Evolutionary conservation across 768 basidiomycete species (phyloP), one percentile per base, ranked within the genome.

Genomic region (Tylopilus rubrobrunneus): DNA sequence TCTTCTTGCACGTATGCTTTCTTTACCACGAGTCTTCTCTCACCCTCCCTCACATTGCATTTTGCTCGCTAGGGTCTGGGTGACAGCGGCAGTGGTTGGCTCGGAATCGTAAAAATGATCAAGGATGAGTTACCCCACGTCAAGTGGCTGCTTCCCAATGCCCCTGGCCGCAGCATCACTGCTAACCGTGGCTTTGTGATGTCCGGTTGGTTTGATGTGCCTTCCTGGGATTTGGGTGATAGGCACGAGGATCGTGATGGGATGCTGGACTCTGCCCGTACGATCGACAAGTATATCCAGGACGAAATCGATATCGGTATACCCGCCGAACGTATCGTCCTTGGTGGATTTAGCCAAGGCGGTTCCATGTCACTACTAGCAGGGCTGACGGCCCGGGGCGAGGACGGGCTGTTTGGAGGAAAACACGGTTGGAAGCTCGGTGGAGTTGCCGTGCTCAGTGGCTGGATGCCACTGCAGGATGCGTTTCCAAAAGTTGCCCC

Each of bases 261-360:
- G 17, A 88, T 97, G 82, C 75, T 87, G 31, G 67, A 79, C 29
- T 83, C 87, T 31, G 78, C 81, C 12, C 71, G 75, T 29, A 68
- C 77, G 27, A 75, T 97, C 60, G 85, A 84, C 62, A 73, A 79
- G 53, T 73, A 96, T 59, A 84, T 98, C 62, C 75, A 81, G 14
- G 75, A 78, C 2, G 94, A 98, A 69, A 74, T 94, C 19, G 82
- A 85, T 45, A 75, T 77, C 9, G 90, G 89, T 36, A 82, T 87
- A 49, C 77, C 83, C 9, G 73, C 86, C 23, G 75, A 77, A 51
- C 81, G 87, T 45, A 88, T 96, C 61, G 79, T 96, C 34, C 71
- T 97, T 25, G 92, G 91, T 36, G 94, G 94, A 10, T 95, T 95
- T 73, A 87, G 85, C 56, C 93, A 97, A 68, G 92, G 91, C 34